These are phyloP conservation scores for Monascus ruber DNA, from an alignment of 2,329 filamentous ascomycete genomes.

Conservation along the genomic window DNA sequence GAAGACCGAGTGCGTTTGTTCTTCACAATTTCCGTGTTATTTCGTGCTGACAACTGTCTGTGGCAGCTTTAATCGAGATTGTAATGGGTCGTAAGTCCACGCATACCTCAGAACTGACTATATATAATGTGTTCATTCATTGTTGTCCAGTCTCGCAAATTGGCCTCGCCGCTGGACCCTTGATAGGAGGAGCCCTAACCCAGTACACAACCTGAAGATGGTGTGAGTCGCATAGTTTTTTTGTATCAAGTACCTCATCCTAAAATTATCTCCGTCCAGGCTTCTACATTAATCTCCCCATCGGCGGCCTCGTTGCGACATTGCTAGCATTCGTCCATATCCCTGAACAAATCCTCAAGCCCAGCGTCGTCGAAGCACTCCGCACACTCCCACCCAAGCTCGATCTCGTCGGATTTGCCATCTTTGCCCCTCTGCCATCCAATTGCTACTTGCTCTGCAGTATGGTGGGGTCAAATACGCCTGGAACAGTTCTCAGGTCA, in stretches of 20 bases:
- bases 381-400: conserved; percentile 18
- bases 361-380: conserved; percentile 9
- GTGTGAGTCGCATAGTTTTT: conserved; percentile 16
- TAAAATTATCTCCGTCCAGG: conserved; percentile 7
- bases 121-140: too few species aligned
- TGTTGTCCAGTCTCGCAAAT: too few species aligned
- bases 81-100: conserved; percentile 14
- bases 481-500: conserved; percentile 23
- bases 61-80: conserved; percentile 4
- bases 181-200: too few species aligned
- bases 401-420: conserved; percentile 24
- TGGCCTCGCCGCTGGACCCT: too few species aligned
- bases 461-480: conserved; percentile 21
- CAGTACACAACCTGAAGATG: conserved; percentile 22
- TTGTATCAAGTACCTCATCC: not conserved
- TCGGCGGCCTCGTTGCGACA: conserved; percentile 16
- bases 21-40: conserved; percentile 10
- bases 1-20: conserved; percentile 8
- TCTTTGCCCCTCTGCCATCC: conserved; percentile 23
- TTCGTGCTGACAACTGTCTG: conserved; percentile 17
- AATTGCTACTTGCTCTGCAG: conserved; percentile 29
- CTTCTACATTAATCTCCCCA: conserved; percentile 29
- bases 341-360: conserved; percentile 14
- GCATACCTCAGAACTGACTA: too few species aligned
- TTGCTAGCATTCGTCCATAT: conserved; percentile 17